phyloP scores from a whole-genome alignment of 371 early-diverging fungal genomes.

The Rhizopus stolonifer region DNA sequence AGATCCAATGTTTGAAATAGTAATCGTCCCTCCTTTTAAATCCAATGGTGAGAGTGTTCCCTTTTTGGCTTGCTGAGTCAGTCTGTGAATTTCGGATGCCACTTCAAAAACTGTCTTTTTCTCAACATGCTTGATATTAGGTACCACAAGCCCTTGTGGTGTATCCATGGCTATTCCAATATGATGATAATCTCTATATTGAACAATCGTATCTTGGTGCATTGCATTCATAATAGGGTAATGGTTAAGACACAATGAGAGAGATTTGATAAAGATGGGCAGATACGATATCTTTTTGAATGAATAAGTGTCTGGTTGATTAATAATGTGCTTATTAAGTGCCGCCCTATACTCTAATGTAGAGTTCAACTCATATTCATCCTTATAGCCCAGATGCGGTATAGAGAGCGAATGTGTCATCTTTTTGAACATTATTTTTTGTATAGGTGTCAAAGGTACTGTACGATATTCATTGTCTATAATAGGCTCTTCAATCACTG shows the following conservation, averaged over 20 bases:
- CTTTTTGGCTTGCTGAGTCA: constrained; percentile 67
- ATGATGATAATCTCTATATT: constrained; percentile 79
- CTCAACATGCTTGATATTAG: constrained; percentile 89
- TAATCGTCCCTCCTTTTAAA: constrained; percentile 83
- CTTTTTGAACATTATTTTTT: constrained; percentile 92
- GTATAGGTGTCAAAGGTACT: constrained; percentile 70
- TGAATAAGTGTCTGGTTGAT: constrained; percentile 30
- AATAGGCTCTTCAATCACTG: neutral
- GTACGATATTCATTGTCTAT: constrained; percentile 12
- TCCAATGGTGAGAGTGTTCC: constrained; percentile 65
- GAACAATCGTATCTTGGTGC: neutral
- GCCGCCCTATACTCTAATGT: constrained; percentile 59
- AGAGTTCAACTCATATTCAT: constrained; percentile 77
- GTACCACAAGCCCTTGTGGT: constrained; percentile 87
- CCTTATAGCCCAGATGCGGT: constrained; percentile 92
- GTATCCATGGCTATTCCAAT: constrained; percentile 97
- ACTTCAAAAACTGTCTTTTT: constrained; percentile 82
- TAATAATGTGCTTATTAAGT: constrained; percentile 60
- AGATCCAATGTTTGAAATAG: constrained; percentile 90
- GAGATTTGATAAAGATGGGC: constrained; percentile 92
- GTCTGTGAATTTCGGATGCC: constrained; percentile 75
- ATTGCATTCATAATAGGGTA: constrained; percentile 84
- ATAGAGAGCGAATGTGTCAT: constrained; percentile 90
- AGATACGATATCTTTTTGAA: constrained; percentile 83
- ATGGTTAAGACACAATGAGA: constrained; percentile 73